Conservation (phyloP, 768 basidiomycete species). For the Agaricus sinodeliciosus region DNA sequence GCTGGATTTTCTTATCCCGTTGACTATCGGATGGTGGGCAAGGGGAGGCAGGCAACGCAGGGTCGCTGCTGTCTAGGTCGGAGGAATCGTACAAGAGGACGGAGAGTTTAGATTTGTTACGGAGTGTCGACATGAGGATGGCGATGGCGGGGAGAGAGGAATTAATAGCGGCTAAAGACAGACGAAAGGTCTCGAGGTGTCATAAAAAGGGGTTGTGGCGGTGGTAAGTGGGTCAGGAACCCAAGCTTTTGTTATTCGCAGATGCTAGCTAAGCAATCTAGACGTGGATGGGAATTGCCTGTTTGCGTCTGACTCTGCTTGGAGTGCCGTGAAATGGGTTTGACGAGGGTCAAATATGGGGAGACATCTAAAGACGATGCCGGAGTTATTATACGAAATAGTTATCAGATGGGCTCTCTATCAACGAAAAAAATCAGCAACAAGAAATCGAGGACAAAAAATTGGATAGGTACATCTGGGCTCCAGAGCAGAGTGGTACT, state of each 20-base stretch:
- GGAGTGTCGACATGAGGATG: slow-evolving; percentile 1
- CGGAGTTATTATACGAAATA: neutral
- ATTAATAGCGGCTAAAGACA: neutral
- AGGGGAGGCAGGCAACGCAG: neutral
- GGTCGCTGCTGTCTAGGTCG: neutral
- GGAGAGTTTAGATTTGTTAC: slow-evolving; percentile 7
- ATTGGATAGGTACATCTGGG: too few relatives aligned
- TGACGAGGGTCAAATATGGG: neutral
- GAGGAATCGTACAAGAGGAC: slow-evolving; percentile 1
- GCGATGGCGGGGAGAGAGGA: neutral
- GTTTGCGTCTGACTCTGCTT: slow-evolving; percentile 2
- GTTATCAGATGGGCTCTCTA: neutral
- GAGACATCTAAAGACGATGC: slow-evolving; percentile 3
- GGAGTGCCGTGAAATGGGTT: neutral
- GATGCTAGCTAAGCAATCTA: neutral
- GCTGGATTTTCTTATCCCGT: neutral
- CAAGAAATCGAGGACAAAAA: too few relatives aligned
- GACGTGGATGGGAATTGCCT: neutral
- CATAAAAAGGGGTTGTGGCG: neutral
- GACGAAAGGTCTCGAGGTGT: neutral
- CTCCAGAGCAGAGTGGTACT: neutral
- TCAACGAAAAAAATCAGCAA: too few relatives aligned
- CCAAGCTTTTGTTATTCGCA: neutral
- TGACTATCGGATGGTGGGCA: neutral
- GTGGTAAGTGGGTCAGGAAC: neutral